Conservation (phyloP, 352 stramenopile genomes). For the Phytophthora multivora region DNA sequence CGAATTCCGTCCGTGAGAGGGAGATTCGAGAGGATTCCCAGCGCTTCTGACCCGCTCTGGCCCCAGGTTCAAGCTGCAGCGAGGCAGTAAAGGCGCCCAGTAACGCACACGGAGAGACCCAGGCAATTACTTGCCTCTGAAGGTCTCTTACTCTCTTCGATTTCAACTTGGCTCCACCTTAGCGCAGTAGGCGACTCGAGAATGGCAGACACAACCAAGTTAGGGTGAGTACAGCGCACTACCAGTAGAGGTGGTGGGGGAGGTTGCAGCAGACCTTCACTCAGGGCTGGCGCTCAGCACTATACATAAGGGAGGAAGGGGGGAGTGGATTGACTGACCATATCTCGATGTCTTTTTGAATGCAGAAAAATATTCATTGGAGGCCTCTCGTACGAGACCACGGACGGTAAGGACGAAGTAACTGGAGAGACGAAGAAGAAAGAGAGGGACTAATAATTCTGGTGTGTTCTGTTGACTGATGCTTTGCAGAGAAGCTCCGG, state of each 20-base stretch:
- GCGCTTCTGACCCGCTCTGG: slow-evolving; percentile 15
- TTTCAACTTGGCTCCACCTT: slow-evolving; percentile 26
- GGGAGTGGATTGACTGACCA: slow-evolving; percentile 7
- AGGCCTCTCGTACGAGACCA: slow-evolving; percentile 90
- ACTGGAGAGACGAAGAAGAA: background rate
- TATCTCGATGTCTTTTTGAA: slow-evolving; percentile 22
- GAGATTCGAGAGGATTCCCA: slow-evolving; percentile 25
- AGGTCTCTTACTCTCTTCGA: background rate
- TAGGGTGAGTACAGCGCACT: slow-evolving; percentile 35
- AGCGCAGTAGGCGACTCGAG: slow-evolving; percentile 33
- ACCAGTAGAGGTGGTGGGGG: background rate
- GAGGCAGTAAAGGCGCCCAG: background rate
- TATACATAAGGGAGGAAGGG: background rate
- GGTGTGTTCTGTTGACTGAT: slow-evolving; percentile 11
- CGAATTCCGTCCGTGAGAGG: background rate
- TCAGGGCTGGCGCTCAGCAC: background rate
- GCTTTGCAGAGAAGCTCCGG: slow-evolving; percentile 82
- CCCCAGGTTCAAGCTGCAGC: slow-evolving; percentile 4
- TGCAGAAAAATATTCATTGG: slow-evolving; percentile 92
- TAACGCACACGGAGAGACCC: slow-evolving; percentile 1
- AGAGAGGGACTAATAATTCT: slow-evolving; percentile 9
- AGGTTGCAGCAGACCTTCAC: background rate
- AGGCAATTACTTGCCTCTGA: background rate
- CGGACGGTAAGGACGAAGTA: slow-evolving; percentile 60
- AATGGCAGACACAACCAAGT: slow-evolving; percentile 53